Base-by-base conservation (phyloP, 2,329 filamentous ascomycete genomes). In the Fusarium longipes region DNA sequence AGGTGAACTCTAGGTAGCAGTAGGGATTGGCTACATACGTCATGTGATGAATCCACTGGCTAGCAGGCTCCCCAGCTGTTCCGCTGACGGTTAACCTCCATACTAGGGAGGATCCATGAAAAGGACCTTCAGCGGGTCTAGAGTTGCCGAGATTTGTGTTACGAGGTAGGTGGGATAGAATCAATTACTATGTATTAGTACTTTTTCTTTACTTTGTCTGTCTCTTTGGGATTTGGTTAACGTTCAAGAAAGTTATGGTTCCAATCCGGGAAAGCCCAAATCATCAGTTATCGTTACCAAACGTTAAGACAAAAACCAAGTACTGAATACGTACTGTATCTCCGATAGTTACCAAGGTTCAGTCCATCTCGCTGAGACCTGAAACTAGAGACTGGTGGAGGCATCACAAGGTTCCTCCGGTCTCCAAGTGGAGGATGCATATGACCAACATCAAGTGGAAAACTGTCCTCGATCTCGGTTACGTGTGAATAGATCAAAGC, bases 21-120 rank as follows among this genome's bases (percentile, higher is more conserved):
- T 24, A 44, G 57, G 51, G 44, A 61, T 22, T 48, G 36, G 57
- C 33, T 61, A 43, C 49, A 47, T 52, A 71, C 69, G 69, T 71
- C 69, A 71, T 71, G 69, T 71, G 69, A 71, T 71, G 52, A 57
- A 63, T 52, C 60, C 60, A 68, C 65, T 65, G 45, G 65, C 45
- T 68, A 38, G 44, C 39, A 65, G 47, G 36, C 53, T 36, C 60
- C 61, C 61, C 52, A 51, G 22, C 55, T 54, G 39, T 38, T 40
- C 58, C 40, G 39, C 36, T 33, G 18, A 38, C 42, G 30, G 48
- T 5, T 17, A 40, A 40, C 38, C n/a, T n/a, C n/a, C 18, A 24
- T 17, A 27, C 30, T 22, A 39, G n/a, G 22, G 29, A 32, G 40
- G 25, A 57, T 40, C 42, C 25, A 11, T 47, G 20, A 32, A 24